Base-by-base conservation (phyloP, 345 rosid genomes). In the Arabidopsis suecica region DNA sequence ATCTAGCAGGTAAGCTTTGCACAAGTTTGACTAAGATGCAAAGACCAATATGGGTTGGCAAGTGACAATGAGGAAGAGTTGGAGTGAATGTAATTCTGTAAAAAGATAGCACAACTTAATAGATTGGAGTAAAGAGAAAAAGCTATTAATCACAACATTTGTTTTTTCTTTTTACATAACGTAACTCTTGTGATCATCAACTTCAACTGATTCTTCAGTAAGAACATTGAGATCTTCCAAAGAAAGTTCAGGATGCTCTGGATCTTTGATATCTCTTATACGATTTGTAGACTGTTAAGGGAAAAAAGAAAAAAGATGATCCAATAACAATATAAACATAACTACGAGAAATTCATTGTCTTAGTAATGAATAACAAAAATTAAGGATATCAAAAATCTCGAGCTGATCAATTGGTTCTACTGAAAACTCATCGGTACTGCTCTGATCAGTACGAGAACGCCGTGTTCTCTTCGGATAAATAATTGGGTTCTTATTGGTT, bases 201-300 rank as follows among this genome's bases (percentile, higher is more conserved):
- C 85, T 79, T 89, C 94, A 58, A 93, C 77, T 47, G 96, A 95
- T 74, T 93, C 96, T 80, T 89, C 91, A 25, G 93, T 80, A 54
- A 93, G 68, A 10, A 93, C 94, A 69, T 82, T 86, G 42, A 93
- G 96, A 76, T 88, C 89, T 73, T 93, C 97, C 77, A 91, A 78
- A 37, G 97, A 91, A 13, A 3, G 20, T 51, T 86, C 81, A 23
- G 87, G 90, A 83, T 93, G 93, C 79, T 93, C 96, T 25, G 97
- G 97, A 77, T 91, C 97, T 78, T 89, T 93, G 69, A 91, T 93
- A 77, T 91, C 93, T 82, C 93, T 86, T 51, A 93, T 83, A 86
- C 83, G 90, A 84, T 93, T 66, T 93, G 82, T 72, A 20, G 76
- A 84, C 69, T 42, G 69, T 83, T 71, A 91, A 88, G 87, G 75